Evolutionary conservation across 2,329 filamentous ascomycete species (phyloP), one percentile per base, ranked within the genome.

Genomic region (Curvularia sp.): DNA sequence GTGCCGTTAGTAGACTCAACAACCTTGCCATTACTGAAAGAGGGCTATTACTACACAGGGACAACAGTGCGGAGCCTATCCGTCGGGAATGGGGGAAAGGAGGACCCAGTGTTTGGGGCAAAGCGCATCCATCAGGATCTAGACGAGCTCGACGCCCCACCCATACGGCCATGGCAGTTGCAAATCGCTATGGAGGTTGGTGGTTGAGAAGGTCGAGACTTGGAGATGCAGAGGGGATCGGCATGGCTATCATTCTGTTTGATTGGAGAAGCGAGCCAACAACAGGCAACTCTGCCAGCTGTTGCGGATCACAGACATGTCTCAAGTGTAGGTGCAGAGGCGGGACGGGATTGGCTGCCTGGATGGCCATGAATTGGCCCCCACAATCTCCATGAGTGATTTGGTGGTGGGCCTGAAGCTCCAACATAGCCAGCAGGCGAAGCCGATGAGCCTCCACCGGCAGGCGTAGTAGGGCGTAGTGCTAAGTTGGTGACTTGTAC

Each of bases 391-490:
- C 46, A 55, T 54, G 38, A 47, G 33, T 44, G 43, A 42, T 58
- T 44, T 42, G 42, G 49, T 49, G 38, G 49, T 35, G 33, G 52
- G 52, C 44, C 31, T 53, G 49, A 50, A 56, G 39, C 53, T 41
- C 31, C 48, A 57, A 28, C 18, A 28, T 38, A 47, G 52, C 53
- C 31, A 47, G 42, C 52, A 49, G 48, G 33, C 35, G 22, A 41
- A 41, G 48, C 22, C 12, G 50, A 55, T 46, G 57, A 64, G 68
- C 62, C 63, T 62, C 57, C 53, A 62, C 50, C 58, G 49, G 58
- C 55, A 62, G 60, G 54, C 63, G 24, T 26, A 26, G 63, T 60
- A 65, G 56, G 63, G 63, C 62, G 63, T 60, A 52, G 59, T 56
- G 31, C 31, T 31, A 15, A 13, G 61, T 59, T 54, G 44, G 28